These are phyloP conservation scores for Boechera stricta DNA, from an alignment of 345 rosid genomes.

Conservation along the genomic window DNA sequence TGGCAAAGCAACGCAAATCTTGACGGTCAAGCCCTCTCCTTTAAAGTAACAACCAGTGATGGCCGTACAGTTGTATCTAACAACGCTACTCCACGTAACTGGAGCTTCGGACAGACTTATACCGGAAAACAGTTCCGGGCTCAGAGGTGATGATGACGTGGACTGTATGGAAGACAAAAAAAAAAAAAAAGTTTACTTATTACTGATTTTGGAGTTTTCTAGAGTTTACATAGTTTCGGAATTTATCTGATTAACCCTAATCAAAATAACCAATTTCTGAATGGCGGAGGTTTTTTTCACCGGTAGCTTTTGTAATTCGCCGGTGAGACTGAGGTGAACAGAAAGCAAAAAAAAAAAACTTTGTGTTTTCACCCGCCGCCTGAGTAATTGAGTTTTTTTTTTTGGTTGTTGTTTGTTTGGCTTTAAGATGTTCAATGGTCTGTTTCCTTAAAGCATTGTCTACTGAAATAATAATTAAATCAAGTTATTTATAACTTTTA, in stretches of 20 bases:
- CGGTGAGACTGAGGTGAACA: slow-evolving; percentile 44
- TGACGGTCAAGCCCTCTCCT: slow-evolving; percentile 63
- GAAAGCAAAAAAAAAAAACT: neutral
- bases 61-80: slow-evolving; percentile 52
- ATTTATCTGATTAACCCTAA: slow-evolving; percentile 1
- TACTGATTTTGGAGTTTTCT: slow-evolving; percentile 31
- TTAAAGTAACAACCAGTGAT: slow-evolving; percentile 62
- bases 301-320: slow-evolving; percentile 45
- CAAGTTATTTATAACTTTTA: neutral
- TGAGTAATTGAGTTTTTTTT: slow-evolving; percentile 12
- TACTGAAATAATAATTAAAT: slow-evolving; percentile 14
- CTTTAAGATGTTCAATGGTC: slow-evolving; percentile 12
- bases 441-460: slow-evolving; percentile 21
- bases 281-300: slow-evolving; percentile 36
- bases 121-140: slow-evolving; percentile 55
- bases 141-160: slow-evolving; percentile 37
- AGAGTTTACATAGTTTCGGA: slow-evolving; percentile 30
- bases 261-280: slow-evolving; percentile 18
- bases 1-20: slow-evolving; percentile 69
- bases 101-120: slow-evolving; percentile 66
- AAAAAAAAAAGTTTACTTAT: neutral
- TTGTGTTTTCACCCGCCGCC: slow-evolving; percentile 47
- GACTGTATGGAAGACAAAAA: neutral
- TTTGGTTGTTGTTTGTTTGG: slow-evolving; percentile 5
- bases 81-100: slow-evolving; percentile 53